Percentiles rank a stretch among this genome's conserved stretches.
phyloP scores from a whole-genome alignment of 1,284 basidiomycete genomes.

The Rhodotorula mucilaginosa region DNA sequence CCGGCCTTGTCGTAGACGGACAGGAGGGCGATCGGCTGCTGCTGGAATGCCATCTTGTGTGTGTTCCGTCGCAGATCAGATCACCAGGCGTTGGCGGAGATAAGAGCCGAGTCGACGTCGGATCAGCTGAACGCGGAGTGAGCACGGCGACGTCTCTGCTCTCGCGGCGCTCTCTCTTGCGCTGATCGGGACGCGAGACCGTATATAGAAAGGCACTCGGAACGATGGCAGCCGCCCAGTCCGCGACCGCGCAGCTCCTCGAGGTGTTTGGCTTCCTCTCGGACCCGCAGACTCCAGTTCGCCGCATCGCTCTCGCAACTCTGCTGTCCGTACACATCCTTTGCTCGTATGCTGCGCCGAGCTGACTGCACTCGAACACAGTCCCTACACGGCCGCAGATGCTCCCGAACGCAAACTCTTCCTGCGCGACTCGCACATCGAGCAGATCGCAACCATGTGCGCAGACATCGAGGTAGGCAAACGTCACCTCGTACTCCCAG shows the following conservation, averaged over 20 bases:
- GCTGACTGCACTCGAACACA: background rate
- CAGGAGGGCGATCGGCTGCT: slow-evolving; percentile 62
- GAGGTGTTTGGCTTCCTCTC: slow-evolving; percentile 37
- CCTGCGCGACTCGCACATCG: slow-evolving; percentile 33
- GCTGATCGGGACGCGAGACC: background rate
- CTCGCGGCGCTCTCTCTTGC: background rate
- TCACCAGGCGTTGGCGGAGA: background rate
- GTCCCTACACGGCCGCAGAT: slow-evolving; percentile 35
- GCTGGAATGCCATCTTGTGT: background rate
- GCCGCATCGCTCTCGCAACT: slow-evolving; percentile 37
- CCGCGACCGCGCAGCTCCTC: slow-evolving; percentile 27
- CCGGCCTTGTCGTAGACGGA: slow-evolving; percentile 97
- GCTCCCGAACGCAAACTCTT: slow-evolving; percentile 38
- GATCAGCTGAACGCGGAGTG: no score
- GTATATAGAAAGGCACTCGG: background rate
- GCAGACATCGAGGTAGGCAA: slow-evolving; percentile 35
- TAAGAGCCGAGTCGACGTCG: no score
- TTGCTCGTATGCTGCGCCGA: background rate
- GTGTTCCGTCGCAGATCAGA: background rate
- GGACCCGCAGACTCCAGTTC: slow-evolving; percentile 32
- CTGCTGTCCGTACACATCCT: slow-evolving; percentile 19
- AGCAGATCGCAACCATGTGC: slow-evolving; percentile 39
- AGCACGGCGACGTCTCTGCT: no score
- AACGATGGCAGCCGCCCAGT: background rate
- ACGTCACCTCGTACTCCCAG: background rate